Evolutionary conservation across 129 eudicot genomes (phyloP).

Genomic region (Flaveria linearis): DNA sequence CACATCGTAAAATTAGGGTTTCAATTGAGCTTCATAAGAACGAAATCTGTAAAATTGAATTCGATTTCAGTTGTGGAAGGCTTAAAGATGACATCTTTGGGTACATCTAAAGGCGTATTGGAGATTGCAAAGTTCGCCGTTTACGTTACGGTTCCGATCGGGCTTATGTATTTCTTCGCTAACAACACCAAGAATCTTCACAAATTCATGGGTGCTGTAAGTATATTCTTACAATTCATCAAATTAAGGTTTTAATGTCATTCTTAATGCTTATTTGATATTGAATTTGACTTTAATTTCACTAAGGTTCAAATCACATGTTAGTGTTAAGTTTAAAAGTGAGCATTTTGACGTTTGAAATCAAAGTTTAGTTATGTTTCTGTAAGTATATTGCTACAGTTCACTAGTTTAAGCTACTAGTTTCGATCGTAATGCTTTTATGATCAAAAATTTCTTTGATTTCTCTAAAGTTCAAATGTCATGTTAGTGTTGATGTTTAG

Average conservation of each 20-base stretch:
- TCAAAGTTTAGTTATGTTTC: no score
- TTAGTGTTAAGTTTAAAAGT: no score
- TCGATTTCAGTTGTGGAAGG: conserved; percentile 10
- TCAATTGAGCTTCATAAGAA: conserved; percentile 2
- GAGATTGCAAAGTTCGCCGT: conserved; percentile 91
- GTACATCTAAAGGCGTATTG: conserved; percentile 79
- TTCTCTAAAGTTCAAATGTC: no score
- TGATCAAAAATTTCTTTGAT: no score
- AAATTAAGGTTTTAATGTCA: not conserved
- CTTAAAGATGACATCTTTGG: conserved; percentile 68
- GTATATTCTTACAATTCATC: conserved; percentile 9
- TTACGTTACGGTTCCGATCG: conserved; percentile 82
- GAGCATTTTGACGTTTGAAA: no score
- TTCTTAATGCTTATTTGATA: not conserved
- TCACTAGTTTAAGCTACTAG: no score
- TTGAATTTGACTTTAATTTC: no score
- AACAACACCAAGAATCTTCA: conserved; percentile 70
- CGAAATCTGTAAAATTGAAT: not conserved
- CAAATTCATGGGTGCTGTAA: conserved; percentile 86
- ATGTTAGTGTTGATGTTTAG: no score
- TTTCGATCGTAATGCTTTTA: no score
- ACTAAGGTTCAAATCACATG: no score
- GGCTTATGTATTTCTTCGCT: conserved; percentile 87
- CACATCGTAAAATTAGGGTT: conserved; percentile 30
- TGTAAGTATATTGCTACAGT: no score